Evolutionary conservation across 2,329 filamentous ascomycete species (phyloP).

Genomic region (Akanthomyces uredinophilus): DNA sequence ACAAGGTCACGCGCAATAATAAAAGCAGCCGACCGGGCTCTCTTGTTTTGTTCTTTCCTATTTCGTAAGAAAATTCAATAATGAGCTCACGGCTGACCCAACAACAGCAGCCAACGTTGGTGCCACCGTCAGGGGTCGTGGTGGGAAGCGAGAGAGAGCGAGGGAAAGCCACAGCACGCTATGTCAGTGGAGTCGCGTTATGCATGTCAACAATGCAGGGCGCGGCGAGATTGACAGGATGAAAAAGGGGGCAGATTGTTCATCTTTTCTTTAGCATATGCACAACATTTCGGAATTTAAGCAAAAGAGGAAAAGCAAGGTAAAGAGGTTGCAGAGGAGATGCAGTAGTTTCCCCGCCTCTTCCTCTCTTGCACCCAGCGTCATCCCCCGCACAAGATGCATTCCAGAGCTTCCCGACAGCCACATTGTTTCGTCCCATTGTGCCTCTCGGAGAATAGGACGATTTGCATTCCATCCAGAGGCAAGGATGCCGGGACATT

Average conservation of each 20-base stretch:
- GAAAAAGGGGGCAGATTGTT: background rate
- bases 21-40: background rate
- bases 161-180: background rate
- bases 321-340: background rate
- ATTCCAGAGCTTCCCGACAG: background rate
- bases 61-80: background rate
- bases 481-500: background rate
- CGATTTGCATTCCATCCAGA: background rate
- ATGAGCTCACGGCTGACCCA: conserved; percentile 4
- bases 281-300: background rate
- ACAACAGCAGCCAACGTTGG: conserved; percentile 5
- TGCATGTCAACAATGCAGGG: conserved; percentile 15
- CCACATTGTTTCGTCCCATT: background rate
- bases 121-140: background rate
- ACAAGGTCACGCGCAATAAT: background rate
- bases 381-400: background rate
- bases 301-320: background rate
- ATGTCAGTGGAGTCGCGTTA: conserved; percentile 6
- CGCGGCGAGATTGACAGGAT: background rate
- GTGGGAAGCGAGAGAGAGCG: background rate
- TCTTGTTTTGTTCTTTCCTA: conserved; percentile 11
- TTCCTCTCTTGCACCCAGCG: background rate
- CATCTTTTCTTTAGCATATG: conserved; percentile 8
- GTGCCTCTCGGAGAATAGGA: too few species aligned
- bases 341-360: background rate